Conservation (phyloP, 2,329 filamentous ascomycete genomes). For the Cercospora berteroae region DNA sequence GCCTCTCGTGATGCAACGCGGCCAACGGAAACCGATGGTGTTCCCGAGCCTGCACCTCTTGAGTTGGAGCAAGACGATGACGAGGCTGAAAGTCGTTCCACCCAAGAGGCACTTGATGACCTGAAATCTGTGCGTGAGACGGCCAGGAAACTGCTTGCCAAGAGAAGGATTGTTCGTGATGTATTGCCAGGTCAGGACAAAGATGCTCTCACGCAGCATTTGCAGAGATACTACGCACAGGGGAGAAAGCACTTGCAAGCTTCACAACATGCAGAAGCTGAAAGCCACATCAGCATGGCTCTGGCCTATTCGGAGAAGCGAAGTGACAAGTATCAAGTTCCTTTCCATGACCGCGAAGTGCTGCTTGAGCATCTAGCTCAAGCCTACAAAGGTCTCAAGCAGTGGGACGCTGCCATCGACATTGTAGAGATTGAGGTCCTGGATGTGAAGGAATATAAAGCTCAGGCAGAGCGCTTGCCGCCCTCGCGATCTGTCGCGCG, state of each 20-base stretch:
- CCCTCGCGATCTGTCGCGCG: neutral
- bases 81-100: neutral
- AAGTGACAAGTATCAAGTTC: neutral
- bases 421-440: neutral
- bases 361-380: constrained; percentile 1
- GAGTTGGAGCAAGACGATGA: neutral
- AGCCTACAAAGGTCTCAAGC: neutral
- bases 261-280: neutral
- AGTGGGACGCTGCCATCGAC: neutral
- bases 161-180: neutral
- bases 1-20: neutral
- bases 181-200: neutral
- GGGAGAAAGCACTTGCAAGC: neutral
- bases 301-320: constrained; percentile 4
- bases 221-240: neutral
- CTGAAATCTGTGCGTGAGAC: neutral
- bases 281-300: neutral
- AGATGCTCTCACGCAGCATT: neutral
- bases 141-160: neutral
- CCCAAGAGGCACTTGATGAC: neutral
- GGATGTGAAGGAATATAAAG: neutral
- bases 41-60: neutral
- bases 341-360: neutral
- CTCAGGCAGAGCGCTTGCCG: neutral
- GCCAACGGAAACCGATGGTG: neutral